Conservation (phyloP, 2,329 filamentous ascomycete species). For the Fusarium fracticaudum region DNA sequence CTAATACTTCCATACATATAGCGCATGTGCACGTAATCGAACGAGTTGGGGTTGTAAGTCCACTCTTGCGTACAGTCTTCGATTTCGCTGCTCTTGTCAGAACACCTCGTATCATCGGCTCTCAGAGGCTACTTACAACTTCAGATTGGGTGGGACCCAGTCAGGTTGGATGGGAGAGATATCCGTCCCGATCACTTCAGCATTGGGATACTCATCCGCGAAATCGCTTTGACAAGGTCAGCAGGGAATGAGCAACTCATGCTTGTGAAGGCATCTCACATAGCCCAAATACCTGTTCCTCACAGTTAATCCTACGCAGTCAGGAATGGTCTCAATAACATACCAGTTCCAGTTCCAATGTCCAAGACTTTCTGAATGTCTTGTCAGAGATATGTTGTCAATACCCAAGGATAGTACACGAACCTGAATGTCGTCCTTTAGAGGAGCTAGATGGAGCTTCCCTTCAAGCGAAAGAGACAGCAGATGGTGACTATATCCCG, state of each 20-base stretch:
- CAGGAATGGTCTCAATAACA: neutral
- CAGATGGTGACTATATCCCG: constrained; percentile 30
- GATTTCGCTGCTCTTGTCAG: constrained; percentile 15
- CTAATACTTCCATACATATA: constrained; percentile 65
- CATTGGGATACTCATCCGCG: constrained; percentile 55
- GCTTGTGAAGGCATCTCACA: constrained; percentile 34
- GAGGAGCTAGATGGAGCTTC: constrained; percentile 20
- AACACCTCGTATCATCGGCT: accelerated
- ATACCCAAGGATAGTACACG: accelerated
- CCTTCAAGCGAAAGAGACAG: constrained; percentile 14
- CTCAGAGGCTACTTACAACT: constrained; percentile 37
- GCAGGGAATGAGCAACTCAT: too few relatives aligned
- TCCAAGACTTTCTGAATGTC: constrained; percentile 48
- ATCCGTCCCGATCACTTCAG: constrained; percentile 61
- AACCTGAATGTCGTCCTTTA: constrained; percentile 41
- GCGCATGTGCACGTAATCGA: constrained; percentile 70
- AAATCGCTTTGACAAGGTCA: constrained; percentile 54
- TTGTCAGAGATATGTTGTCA: neutral
- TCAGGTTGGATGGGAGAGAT: constrained; percentile 66
- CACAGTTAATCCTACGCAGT: too few relatives aligned
- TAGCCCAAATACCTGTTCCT: constrained; percentile 55
- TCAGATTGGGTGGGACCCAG: constrained; percentile 59
- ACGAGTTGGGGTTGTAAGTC: constrained; percentile 47
- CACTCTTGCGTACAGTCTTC: constrained; percentile 47
- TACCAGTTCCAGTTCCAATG: constrained; percentile 65